Conservation (phyloP, 441 rosid species). For the Manihot esculenta region DNA sequence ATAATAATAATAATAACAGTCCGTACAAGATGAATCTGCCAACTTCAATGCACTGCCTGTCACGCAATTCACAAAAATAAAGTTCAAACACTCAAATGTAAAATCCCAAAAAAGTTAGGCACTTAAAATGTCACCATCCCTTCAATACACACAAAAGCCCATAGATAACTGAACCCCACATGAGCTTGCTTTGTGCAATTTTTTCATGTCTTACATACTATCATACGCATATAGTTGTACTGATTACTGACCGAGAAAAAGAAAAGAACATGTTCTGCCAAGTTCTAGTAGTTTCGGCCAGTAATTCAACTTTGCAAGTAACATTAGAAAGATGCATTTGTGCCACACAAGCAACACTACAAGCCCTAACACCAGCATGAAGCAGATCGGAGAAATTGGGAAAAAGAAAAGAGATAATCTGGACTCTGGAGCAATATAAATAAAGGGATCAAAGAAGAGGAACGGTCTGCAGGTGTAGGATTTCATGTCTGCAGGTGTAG, state of each 20-base stretch:
- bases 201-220: neutral
- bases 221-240: neutral
- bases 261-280: neutral
- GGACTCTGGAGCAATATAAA: neutral
- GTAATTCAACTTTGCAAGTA: neutral
- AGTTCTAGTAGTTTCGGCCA: neutral
- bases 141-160: neutral
- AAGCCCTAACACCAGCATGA: neutral
- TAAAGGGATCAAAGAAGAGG: neutral
- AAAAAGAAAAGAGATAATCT: neutral
- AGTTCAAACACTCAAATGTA: too few relatives aligned
- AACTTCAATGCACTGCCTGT: too few relatives aligned
- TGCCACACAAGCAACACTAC: neutral
- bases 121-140: too few relatives aligned
- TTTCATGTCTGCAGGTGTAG: too few relatives aligned
- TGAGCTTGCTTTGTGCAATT: neutral
- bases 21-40: too few relatives aligned
- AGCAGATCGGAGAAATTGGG: neutral
- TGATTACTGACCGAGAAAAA: neutral
- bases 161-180: neutral
- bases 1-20: too few relatives aligned
- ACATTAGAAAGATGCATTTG: neutral
- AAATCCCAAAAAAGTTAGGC: too few relatives aligned
- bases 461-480: neutral
- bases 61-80: too few relatives aligned